Percentiles rank a stretch among this genome's conserved stretches.
These are phyloP conservation scores for Garcia nutans DNA, from an alignment of 345 rosid species.

Conservation along the genomic window DNA sequence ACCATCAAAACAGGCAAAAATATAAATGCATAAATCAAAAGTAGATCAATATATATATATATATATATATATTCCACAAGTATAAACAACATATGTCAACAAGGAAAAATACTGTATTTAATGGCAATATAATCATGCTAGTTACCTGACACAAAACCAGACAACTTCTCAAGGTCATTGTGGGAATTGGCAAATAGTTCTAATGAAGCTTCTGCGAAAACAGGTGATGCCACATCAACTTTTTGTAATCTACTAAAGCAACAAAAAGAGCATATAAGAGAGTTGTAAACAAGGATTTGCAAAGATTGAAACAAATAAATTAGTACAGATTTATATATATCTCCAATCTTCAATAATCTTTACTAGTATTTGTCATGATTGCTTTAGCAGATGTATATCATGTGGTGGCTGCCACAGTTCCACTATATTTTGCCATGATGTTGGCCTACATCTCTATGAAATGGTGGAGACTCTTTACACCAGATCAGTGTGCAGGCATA, in stretches of 20 bases:
- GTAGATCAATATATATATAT: constrained; percentile 1
- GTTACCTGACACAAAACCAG: constrained; percentile 8
- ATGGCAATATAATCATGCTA: constrained; percentile 6
- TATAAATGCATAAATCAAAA: neutral
- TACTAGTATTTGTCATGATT: constrained; percentile 48
- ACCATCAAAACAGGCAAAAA: constrained; percentile 11
- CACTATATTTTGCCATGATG: constrained; percentile 72
- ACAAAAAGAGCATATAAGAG: constrained; percentile 20
- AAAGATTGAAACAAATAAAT: neutral
- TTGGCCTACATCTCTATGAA: constrained; percentile 67
- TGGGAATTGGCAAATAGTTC: constrained; percentile 27
- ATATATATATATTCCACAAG: neutral
- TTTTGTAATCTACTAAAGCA: constrained; percentile 32
- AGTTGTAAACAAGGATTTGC: constrained; percentile 15
- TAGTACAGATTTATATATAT: constrained; percentile 1
- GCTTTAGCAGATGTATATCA: constrained; percentile 60
- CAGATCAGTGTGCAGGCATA: constrained; percentile 85
- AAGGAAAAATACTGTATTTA: neutral
- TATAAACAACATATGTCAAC: neutral
- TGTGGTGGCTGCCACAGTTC: constrained; percentile 76
- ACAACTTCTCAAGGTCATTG: constrained; percentile 28
- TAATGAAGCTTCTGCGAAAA: constrained; percentile 30
- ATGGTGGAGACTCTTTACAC: constrained; percentile 67
- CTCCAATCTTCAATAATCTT: constrained; percentile 10
- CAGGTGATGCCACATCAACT: constrained; percentile 22